Evolutionary conservation across 2,329 filamentous ascomycete genomes (phyloP).

Genomic region (Aureobasidium sp.): DNA sequence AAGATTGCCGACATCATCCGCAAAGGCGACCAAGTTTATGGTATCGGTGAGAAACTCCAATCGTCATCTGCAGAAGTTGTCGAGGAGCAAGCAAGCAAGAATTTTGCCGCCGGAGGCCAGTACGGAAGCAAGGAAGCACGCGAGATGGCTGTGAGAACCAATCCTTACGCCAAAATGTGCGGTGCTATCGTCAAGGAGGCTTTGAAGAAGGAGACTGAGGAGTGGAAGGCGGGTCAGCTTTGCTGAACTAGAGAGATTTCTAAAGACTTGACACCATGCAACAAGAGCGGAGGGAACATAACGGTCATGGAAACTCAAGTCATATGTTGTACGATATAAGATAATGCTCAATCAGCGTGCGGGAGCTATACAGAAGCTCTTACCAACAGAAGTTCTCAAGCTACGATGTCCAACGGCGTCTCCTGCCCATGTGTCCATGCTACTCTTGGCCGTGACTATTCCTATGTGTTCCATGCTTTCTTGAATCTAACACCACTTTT

Average conservation of each 20-base stretch:
- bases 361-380: background rate
- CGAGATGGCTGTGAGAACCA: slow-evolving; percentile 53
- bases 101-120: slow-evolving; percentile 48
- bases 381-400: background rate
- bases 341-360: background rate
- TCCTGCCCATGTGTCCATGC: background rate
- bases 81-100: slow-evolving; percentile 50
- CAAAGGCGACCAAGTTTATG: slow-evolving; percentile 9
- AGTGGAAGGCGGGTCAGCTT: slow-evolving; percentile 16
- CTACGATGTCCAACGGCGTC: background rate
- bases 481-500: background rate
- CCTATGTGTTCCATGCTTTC: background rate
- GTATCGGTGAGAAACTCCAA: slow-evolving; percentile 5
- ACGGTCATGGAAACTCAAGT: background rate
- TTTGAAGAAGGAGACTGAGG: slow-evolving; percentile 47
- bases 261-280: background rate
- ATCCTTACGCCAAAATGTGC: slow-evolving; percentile 58
- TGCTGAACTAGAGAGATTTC: background rate
- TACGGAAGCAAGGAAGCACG: slow-evolving; percentile 52
- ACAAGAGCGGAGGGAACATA: background rate
- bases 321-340: background rate
- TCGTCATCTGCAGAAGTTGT: slow-evolving; percentile 25
- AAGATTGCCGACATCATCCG: slow-evolving; percentile 31
- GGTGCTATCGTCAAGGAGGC: slow-evolving; percentile 56
- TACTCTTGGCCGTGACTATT: background rate